These are phyloP conservation scores for Zasmidium citrigriseum DNA, from an alignment of 2,329 filamentous ascomycete genomes.

Conservation along the genomic window DNA sequence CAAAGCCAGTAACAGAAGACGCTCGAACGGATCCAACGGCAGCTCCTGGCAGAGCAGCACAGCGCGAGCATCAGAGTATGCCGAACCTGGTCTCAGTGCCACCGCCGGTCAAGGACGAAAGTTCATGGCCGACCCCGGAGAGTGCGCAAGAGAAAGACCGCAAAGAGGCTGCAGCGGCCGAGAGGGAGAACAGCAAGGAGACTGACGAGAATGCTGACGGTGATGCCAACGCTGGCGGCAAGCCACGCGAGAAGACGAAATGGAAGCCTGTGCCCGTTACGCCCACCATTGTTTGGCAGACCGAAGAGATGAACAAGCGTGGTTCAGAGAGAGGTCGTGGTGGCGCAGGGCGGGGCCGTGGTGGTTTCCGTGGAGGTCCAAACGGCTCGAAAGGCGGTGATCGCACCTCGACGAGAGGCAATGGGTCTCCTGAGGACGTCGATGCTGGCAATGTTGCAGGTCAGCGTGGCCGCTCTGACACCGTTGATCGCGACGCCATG, in stretches of 20 bases:
- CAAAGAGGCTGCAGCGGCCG: slow-evolving; percentile 60
- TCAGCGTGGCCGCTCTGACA: slow-evolving; percentile 22
- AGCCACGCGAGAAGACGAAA: slow-evolving; percentile 69
- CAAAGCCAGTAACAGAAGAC: slow-evolving; percentile 19
- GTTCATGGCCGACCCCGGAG: slow-evolving; percentile 81
- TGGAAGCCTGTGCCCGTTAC: slow-evolving; percentile 85
- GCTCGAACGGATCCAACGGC: slow-evolving; percentile 9
- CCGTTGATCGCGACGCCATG: slow-evolving; percentile 32
- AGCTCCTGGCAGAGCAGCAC: slow-evolving; percentile 10
- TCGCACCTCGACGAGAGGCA: slow-evolving; percentile 27
- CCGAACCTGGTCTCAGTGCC: slow-evolving; percentile 34
- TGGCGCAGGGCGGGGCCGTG: slow-evolving; percentile 50
- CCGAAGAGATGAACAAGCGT: slow-evolving; percentile 54
- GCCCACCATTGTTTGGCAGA: slow-evolving; percentile 83
- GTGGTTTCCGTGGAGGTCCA: slow-evolving; percentile 41
- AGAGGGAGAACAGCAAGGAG: slow-evolving; percentile 65
- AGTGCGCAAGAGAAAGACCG: slow-evolving; percentile 74
- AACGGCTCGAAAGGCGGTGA: slow-evolving; percentile 41
- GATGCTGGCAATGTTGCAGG: slow-evolving; percentile 13
- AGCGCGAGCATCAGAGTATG: slow-evolving; percentile 28
- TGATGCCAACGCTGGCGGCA: slow-evolving; percentile 52
- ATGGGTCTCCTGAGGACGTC: slow-evolving; percentile 17
- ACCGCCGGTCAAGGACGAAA: slow-evolving; percentile 73
- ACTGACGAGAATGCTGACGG: slow-evolving; percentile 64
- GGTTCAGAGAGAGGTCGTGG: slow-evolving; percentile 60